Evolutionary conservation across 345 rosid genomes (phyloP).

Genomic region (Citrus reticulata): DNA sequence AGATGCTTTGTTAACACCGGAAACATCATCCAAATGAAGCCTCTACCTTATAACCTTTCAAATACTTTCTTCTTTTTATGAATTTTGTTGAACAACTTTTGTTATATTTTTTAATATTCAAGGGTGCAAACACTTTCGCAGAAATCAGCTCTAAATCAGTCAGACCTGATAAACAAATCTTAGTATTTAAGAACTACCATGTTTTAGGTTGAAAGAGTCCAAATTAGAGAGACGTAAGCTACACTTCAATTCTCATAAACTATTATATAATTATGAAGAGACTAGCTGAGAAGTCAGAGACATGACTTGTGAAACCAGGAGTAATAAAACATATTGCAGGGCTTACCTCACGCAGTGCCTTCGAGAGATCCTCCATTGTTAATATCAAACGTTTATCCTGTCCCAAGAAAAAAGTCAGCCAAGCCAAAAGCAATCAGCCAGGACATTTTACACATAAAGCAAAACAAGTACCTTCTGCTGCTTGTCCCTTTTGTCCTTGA

Average conservation of each 20-base stretch:
- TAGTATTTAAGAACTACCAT: background rate
- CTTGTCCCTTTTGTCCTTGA: slow-evolving; percentile 89
- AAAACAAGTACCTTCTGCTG: slow-evolving; percentile 72
- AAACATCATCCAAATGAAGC: background rate
- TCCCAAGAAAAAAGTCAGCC: slow-evolving; percentile 18
- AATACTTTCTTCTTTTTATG: background rate
- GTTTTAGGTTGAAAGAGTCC: background rate
- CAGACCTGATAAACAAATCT: background rate
- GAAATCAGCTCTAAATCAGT: background rate
- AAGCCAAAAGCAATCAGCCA: background rate
- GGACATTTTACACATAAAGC: background rate
- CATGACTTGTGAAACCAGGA: background rate
- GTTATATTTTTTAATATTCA: background rate
- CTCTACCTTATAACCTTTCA: background rate
- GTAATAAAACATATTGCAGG: background rate
- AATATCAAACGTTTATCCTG: slow-evolving; percentile 88
- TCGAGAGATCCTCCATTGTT: slow-evolving; percentile 93
- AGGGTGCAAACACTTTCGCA: background rate
- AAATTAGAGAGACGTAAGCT: background rate
- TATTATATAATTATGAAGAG: background rate
- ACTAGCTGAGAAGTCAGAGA: background rate
- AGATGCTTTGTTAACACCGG: background rate
- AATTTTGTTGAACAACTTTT: background rate
- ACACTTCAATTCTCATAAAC: background rate
- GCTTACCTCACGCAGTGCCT: slow-evolving; percentile 80